Evolutionary conservation across 352 stramenopile genomes (phyloP).

Genomic region (Phytophthora sp.): DNA sequence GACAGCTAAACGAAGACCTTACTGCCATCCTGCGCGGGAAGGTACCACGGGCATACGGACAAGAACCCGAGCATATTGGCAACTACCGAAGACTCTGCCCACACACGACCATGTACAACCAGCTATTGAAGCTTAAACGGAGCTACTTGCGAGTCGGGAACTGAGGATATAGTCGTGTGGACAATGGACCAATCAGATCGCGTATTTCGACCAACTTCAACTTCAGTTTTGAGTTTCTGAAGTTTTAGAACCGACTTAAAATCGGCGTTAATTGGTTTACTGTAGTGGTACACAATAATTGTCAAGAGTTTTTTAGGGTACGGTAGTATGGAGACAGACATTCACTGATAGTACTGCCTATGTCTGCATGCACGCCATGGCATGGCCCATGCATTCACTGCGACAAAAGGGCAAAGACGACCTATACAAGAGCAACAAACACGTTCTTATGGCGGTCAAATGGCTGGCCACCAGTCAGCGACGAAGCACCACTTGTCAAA

Average conservation of each 20-base stretch:
- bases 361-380: no score
- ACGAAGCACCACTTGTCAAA: slow-evolving; percentile 21
- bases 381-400: slow-evolving; percentile 23
- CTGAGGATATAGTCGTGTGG: slow-evolving; percentile 16
- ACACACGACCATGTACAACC: slow-evolving; percentile 30
- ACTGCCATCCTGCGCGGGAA: slow-evolving; percentile 63
- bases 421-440: slow-evolving; percentile 12
- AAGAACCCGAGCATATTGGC: slow-evolving; percentile 65
- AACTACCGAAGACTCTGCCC: slow-evolving; percentile 66
- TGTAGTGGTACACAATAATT: no score
- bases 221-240: no score
- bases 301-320: no score
- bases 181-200: not conserved
- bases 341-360: slow-evolving; percentile 7
- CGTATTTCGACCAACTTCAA: slow-evolving; percentile 21
- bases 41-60: slow-evolving; percentile 64
- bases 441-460: slow-evolving; percentile 24
- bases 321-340: no score
- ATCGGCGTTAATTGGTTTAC: no score
- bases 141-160: no score
- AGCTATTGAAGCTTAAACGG: not conserved
- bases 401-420: slow-evolving; percentile 1
- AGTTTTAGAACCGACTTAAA: no score
- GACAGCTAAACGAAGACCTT: slow-evolving; percentile 75
- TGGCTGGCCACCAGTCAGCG: slow-evolving; percentile 4